Conservation (phyloP, 2,329 filamentous ascomycete species). For the Paecilomyces sp. region DNA sequence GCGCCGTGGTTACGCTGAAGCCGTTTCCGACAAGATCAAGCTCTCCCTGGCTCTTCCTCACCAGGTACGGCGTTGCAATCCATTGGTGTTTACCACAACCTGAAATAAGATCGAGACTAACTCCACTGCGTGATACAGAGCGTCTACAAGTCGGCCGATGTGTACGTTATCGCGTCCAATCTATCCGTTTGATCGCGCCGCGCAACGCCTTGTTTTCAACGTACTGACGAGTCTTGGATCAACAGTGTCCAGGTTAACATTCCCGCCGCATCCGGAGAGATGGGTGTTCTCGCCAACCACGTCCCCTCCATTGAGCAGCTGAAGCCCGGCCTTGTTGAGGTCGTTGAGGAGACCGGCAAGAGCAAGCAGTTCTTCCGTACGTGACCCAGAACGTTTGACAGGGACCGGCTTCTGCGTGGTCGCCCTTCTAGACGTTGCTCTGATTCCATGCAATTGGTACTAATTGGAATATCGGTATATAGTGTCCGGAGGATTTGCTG, state of each 20-base stretch:
- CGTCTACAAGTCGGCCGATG: conserved; percentile 64
- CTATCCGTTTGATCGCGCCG: neutral
- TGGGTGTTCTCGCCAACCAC: conserved; percentile 99
- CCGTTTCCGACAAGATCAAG: conserved; percentile 90
- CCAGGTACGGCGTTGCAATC: conserved; percentile 63
- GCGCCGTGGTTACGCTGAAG: conserved; percentile 87
- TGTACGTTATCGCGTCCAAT: conserved; percentile 46
- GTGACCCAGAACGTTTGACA: conserved; percentile 32
- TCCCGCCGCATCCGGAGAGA: conserved; percentile 94
- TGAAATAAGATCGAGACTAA: conserved; percentile 15
- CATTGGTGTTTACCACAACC: neutral
- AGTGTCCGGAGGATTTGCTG: conserved; percentile 96
- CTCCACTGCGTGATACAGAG: conserved; percentile 37
- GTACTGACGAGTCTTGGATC: conserved; percentile 56
- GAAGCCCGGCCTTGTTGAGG: conserved; percentile 90
- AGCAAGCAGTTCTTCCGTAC: conserved; percentile 98
- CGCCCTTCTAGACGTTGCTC: neutral
- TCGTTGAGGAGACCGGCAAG: conserved; percentile 81
- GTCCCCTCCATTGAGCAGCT: conserved; percentile 98
- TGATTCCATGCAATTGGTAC: conserved; percentile 13
- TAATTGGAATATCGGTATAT: conserved; percentile 6
- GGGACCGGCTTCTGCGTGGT: neutral
- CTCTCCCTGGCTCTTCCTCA: conserved; percentile 95
- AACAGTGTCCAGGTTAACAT: conserved; percentile 89
- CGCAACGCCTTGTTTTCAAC: conserved; percentile 12